Base-by-base conservation (phyloP, 2,329 filamentous ascomycete species). In the Aspergillus latus region DNA sequence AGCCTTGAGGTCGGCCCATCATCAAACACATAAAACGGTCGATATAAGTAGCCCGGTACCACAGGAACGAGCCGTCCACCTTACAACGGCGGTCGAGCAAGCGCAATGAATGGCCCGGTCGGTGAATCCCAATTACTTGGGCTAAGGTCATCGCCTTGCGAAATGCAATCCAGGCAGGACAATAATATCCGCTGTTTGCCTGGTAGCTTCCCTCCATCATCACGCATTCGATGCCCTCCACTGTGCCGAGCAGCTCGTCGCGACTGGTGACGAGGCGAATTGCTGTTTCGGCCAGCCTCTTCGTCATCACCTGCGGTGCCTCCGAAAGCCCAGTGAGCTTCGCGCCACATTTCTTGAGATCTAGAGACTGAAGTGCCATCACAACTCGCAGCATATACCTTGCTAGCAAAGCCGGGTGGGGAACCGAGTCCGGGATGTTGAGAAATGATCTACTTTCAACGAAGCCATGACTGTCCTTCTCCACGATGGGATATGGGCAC, bases 401-500 rank as follows among this genome's bases (percentile, higher is more conserved):
- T 2, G 80, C 80, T 1, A 84, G 67, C 5, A 81, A 58, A 2
- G 78, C 71, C 0, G 81, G 82, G 62, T 83, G 82, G 28, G 72
- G 73, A 0, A 66, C 69, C 9, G 55, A 15, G 13, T 11, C 16
- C 30, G 54, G 61, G 4, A 42, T 49, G 2, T 15, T 52, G 48
- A 13, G 68, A n/a, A 52, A 0, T 15, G 28, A 8, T 2, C 1
- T 29, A 11, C 30, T 11, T 7, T 39, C 28, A 45, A 34, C 29
- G 15, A 3, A 11, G 7, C 28, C 78, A 62, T n/a, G 75, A 21
- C 21, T 21, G 21, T 21, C 21, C 54, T 6, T 66, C 69, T 26
- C 53, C 67, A 43, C 70, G 59, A 42, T 54, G 0, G 68, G 63
- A 36, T 67, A 72, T 4, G 72, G 70, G 15, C 60, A 60, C 56